phyloP scores from a whole-genome alignment of 192 early-diverging fungal species.

The Podila epicladia region DNA sequence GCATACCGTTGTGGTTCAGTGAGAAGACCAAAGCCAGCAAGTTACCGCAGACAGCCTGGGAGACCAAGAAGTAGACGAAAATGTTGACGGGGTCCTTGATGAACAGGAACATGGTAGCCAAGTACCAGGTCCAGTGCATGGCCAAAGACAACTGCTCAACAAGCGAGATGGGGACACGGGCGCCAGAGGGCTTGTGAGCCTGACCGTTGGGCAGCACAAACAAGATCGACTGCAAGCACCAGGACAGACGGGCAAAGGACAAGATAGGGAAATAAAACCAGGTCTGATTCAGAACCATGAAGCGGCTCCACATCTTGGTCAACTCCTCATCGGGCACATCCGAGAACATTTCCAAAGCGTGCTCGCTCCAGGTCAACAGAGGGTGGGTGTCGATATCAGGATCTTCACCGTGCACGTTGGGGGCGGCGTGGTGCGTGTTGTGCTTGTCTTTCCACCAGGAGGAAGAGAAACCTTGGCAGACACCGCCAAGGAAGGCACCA shows the following conservation, averaged over 20 bases:
- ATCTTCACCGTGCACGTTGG: constrained; percentile 83
- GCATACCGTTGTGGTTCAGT: constrained; percentile 89
- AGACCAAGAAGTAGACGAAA: constrained; percentile 67
- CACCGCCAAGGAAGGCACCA: constrained; percentile 75
- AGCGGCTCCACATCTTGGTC: constrained; percentile 63
- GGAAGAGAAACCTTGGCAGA: constrained; percentile 83
- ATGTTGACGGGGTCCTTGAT: constrained; percentile 50
- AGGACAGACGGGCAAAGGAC: constrained; percentile 78
- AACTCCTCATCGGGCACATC: constrained; percentile 60
- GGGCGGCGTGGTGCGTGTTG: constrained; percentile 84
- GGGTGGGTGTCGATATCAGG: constrained; percentile 89
- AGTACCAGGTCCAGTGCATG: constrained; percentile 77
- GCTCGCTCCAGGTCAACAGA: constrained; percentile 79
- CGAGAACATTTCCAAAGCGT: constrained; percentile 59
- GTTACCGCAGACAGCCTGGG: constrained; percentile 76
- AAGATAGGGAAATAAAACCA: constrained; percentile 79
- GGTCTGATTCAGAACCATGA: constrained; percentile 71
- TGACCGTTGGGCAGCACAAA: constrained; percentile 61
- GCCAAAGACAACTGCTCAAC: constrained; percentile 65
- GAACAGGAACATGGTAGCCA: constrained; percentile 61
- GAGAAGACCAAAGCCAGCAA: constrained; percentile 80
- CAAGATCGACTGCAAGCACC: constrained; percentile 72
- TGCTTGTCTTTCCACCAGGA: constrained; percentile 92
- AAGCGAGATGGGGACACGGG: constrained; percentile 49
- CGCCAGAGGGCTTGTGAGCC: constrained; percentile 54